phyloP scores from a whole-genome alignment of 73 alveolate genomes.

The Paramecium tetraurelia region DNA sequence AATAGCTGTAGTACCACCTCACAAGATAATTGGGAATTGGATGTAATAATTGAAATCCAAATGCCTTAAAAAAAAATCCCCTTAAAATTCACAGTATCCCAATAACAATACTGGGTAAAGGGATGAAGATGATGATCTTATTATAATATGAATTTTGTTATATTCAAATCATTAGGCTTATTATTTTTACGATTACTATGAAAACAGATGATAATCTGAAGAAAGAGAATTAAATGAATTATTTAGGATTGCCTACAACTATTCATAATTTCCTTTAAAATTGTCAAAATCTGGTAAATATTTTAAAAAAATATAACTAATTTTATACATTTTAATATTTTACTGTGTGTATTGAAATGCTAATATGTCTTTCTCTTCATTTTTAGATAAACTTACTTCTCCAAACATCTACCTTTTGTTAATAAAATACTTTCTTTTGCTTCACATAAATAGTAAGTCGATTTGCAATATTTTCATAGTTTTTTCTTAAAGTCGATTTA shows the following conservation, averaged over 20 bases:
- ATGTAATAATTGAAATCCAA: not conserved
- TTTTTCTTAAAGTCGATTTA: not conserved
- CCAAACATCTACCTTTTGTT: not conserved
- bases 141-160: not conserved
- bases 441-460: not conserved
- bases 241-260: not conserved
- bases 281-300: constrained; percentile 31
- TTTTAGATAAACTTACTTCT: not conserved
- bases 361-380: not conserved
- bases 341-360: constrained; percentile 38
- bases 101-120: not conserved
- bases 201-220: not conserved
- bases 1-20: not conserved
- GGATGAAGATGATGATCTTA: not conserved
- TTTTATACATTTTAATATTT: not conserved
- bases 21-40: not conserved
- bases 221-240: not conserved
- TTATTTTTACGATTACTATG: not conserved
- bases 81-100: not conserved
- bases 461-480: constrained; percentile 29
- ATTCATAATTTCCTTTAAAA: constrained; percentile 21
- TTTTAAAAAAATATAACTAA: constrained; percentile 4
- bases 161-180: not conserved
- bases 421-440: not conserved
- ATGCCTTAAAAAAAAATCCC: not conserved